phyloP scores from a whole-genome alignment of 306 rosid species.

The Cicer bijugum region DNA sequence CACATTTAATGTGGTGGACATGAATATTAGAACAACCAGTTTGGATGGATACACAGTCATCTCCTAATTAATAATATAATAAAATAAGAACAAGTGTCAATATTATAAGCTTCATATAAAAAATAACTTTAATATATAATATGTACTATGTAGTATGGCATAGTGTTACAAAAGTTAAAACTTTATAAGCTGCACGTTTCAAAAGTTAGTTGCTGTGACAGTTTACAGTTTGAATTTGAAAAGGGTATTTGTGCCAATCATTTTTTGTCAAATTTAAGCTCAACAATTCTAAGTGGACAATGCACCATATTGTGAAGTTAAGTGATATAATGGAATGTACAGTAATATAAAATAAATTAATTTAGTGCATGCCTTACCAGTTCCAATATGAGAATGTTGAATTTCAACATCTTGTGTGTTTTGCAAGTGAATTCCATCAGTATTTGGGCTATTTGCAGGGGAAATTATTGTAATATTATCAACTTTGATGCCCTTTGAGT shows the following conservation, averaged over 20 bases:
- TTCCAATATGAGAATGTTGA: conserved; percentile 69
- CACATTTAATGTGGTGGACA: conserved; percentile 84
- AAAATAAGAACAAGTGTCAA: conserved; percentile 12
- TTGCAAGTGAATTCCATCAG: conserved; percentile 96
- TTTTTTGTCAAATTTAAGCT: conserved; percentile 42
- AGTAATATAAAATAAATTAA: conserved; percentile 2
- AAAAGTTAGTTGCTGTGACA: conserved; percentile 64
- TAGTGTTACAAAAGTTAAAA: conserved; percentile 41
- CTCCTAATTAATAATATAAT: conserved; percentile 62
- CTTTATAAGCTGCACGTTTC: conserved; percentile 48
- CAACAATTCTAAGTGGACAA: conserved; percentile 48
- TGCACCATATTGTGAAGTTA: conserved; percentile 48
- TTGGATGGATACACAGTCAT: conserved; percentile 98
- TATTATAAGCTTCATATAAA: conserved; percentile 28
- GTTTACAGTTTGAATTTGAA: conserved; percentile 53
- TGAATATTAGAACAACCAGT: conserved; percentile 90
- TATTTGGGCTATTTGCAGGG: conserved; percentile 82
- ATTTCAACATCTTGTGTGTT: conserved; percentile 83
- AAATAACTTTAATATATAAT: conserved; percentile 20
- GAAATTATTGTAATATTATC: conserved; percentile 75
- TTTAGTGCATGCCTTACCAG: conserved; percentile 56
- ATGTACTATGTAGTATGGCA: conserved; percentile 29
- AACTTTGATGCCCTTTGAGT: conserved; percentile 64
- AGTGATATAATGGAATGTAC: conserved; percentile 32
- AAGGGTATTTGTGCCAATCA: conserved; percentile 45